A percentile compares a stretch with the other conserved stretches of the same genome.
phyloP scores from a whole-genome alignment of 345 rosid genomes.

The Pistacia integerrima region DNA sequence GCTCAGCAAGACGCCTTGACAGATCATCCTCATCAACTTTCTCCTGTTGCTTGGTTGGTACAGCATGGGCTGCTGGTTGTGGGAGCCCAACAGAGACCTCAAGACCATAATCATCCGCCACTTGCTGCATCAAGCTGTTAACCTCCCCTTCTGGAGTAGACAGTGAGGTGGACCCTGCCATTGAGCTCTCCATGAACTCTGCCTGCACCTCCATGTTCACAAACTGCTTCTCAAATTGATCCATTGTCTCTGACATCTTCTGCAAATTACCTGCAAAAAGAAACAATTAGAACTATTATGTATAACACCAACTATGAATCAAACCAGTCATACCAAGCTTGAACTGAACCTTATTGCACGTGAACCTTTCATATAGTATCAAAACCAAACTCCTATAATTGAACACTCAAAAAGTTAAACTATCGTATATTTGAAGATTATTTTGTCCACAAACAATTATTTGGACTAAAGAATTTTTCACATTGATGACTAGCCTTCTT shows the following conservation, averaged over 20 bases:
- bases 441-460: neutral
- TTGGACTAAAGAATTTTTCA: neutral
- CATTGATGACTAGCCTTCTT: neutral
- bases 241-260: conserved; percentile 99
- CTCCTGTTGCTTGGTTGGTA: conserved; percentile 71
- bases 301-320: neutral
- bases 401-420: neutral
- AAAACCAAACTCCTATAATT: neutral
- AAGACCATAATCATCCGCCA: conserved; percentile 96
- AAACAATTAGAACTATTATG: neutral
- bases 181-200: conserved; percentile 96
- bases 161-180: conserved; percentile 97
- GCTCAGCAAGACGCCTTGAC: conserved; percentile 96
- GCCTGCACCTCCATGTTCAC: conserved; percentile 99
- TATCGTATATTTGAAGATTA: neutral
- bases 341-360: neutral
- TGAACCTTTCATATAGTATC: neutral
- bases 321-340: neutral
- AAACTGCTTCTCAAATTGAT: conserved; percentile 95
- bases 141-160: conserved; percentile 99
- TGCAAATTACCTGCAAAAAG: conserved; percentile 79
- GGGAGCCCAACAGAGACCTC: conserved; percentile 98
- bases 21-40: conserved; percentile 97
- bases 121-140: conserved; percentile 98
- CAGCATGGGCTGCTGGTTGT: conserved; percentile 92